Conservation (phyloP, 768 basidiomycete genomes). For the Pulveroboletus frians region DNA sequence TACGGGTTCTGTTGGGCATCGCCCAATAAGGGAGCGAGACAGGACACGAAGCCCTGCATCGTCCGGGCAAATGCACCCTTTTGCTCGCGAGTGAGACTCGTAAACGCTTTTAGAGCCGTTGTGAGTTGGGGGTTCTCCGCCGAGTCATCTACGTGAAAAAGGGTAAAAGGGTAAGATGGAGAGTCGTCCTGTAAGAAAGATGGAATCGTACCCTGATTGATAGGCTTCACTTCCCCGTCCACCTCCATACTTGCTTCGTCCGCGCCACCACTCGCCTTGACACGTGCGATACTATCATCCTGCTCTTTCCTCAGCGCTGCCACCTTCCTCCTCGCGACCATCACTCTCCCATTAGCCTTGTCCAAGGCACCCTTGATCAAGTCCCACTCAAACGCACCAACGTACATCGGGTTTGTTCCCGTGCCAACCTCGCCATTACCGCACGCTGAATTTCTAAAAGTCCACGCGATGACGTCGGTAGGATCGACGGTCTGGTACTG, state of each 20-base stretch:
- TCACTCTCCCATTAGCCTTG: constrained; percentile 86
- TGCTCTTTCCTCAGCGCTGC: constrained; percentile 78
- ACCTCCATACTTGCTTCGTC: constrained; percentile 55
- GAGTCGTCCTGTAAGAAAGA: too few species aligned
- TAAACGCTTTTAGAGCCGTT: constrained; percentile 69
- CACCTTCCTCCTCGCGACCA: constrained; percentile 70
- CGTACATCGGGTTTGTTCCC: constrained; percentile 32
- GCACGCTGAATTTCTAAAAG: constrained; percentile 54
- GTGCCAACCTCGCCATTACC: constrained; percentile 34
- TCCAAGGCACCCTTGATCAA: constrained; percentile 76
- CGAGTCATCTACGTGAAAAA: constrained; percentile 35
- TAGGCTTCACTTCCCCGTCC: constrained; percentile 67
- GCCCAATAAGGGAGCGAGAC: constrained; percentile 44
- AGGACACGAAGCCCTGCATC: constrained; percentile 69
- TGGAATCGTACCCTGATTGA: constrained; percentile 32
- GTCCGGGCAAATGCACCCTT: constrained; percentile 67
- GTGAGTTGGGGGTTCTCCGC: constrained; percentile 65
- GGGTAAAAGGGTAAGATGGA: not conserved
- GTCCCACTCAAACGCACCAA: constrained; percentile 79
- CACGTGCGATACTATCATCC: constrained; percentile 75
- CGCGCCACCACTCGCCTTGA: constrained; percentile 55
- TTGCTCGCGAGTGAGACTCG: constrained; percentile 71
- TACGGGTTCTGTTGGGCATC: constrained; percentile 46
- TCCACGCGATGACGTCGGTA: constrained; percentile 83
- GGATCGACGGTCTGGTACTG: constrained; percentile 98